Conservation (phyloP, 2,329 filamentous ascomycete species). For the Ophiosphaerella korrae region DNA sequence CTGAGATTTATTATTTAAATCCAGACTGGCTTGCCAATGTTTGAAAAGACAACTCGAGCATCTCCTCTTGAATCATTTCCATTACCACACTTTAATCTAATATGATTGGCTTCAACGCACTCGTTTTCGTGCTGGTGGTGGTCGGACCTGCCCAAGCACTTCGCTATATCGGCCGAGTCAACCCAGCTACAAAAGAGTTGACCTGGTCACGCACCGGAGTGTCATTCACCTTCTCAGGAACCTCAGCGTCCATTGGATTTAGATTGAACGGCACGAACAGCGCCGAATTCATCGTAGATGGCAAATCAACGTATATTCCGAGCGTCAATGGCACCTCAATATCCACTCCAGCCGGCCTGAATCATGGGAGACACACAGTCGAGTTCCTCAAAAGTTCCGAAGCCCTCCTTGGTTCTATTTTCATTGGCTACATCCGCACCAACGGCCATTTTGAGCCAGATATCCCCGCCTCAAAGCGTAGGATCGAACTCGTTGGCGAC, state of each 20-base stretch:
- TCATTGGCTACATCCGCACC: conserved; percentile 31
- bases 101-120: neutral
- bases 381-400: conserved; percentile 50
- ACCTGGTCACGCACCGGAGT: conserved; percentile 54
- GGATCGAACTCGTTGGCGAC: conserved; percentile 54
- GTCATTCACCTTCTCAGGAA: conserved; percentile 50
- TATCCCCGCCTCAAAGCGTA: conserved; percentile 29
- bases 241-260: conserved; percentile 44
- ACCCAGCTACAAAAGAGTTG: conserved; percentile 49
- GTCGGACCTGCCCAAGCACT: neutral
- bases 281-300: conserved; percentile 45
- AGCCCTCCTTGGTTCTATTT: conserved; percentile 41
- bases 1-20: too few relatives aligned
- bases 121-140: neutral
- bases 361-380: conserved; percentile 44
- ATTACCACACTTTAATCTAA: neutral
- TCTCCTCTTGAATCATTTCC: too few relatives aligned
- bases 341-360: conserved; percentile 36
- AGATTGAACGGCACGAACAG: conserved; percentile 39
- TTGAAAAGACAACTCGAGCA: too few relatives aligned
- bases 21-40: too few relatives aligned
- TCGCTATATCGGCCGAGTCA: conserved; percentile 43
- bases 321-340: conserved; percentile 39
- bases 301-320: conserved; percentile 24
- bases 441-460: conserved; percentile 34